phyloP scores from a whole-genome alignment of 352 stramenopile genomes.

The Pythium rishiriense region DNA sequence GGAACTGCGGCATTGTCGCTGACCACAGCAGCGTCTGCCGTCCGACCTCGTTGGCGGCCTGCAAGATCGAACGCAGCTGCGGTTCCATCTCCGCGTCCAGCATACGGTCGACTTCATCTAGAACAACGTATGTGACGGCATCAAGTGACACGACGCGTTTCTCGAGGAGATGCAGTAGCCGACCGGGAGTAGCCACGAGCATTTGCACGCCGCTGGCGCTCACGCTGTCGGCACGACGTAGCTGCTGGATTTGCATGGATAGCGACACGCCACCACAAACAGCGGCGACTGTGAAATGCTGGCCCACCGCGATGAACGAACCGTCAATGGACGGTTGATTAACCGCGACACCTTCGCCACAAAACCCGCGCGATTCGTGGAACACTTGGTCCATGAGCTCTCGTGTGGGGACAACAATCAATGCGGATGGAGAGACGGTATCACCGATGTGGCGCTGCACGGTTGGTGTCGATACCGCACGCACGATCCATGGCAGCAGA shows the following conservation, averaged over 20 bases:
- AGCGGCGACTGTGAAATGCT: conserved; percentile 33
- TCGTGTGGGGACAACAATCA: conserved; percentile 95
- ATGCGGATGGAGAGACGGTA: conserved; percentile 32
- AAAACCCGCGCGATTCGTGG: conserved; percentile 59
- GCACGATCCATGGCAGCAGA: conserved; percentile 86
- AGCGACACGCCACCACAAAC: conserved; percentile 52
- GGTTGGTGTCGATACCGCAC: neutral
- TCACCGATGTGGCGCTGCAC: conserved; percentile 41
- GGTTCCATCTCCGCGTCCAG: conserved; percentile 91
- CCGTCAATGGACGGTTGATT: neutral
- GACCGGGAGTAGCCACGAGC: conserved; percentile 58
- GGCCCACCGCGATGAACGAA: conserved; percentile 1
- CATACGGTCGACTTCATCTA: conserved; percentile 98
- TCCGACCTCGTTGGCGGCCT: conserved; percentile 50
- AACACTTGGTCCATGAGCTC: conserved; percentile 96
- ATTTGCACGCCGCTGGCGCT: conserved; percentile 12
- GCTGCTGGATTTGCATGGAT: conserved; percentile 33
- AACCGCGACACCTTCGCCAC: neutral
- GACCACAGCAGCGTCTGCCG: conserved; percentile 93
- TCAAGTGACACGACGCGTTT: conserved; percentile 17
- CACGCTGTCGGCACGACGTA: conserved; percentile 33
- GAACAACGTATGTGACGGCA: conserved; percentile 59
- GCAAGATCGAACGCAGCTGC: conserved; percentile 95
- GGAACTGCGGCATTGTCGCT: conserved; percentile 91
- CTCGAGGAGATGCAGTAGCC: conserved; percentile 53